Conservation (phyloP, 2,329 filamentous ascomycete genomes). For the Fusarium pseudograminearum region DNA sequence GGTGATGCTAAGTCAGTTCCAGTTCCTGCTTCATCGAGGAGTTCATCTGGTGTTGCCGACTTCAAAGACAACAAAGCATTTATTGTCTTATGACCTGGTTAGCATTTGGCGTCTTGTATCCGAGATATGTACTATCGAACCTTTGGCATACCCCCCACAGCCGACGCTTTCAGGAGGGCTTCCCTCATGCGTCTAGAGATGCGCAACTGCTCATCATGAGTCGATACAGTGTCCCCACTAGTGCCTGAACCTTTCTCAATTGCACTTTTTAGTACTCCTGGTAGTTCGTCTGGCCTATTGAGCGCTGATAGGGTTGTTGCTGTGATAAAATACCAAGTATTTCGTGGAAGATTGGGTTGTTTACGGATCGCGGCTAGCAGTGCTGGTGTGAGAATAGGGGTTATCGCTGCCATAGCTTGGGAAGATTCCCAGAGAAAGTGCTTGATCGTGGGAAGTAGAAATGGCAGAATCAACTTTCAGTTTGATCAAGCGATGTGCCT, state of each 20-base stretch:
- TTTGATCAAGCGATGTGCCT: neutral
- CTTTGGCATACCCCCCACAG: slow-evolving; percentile 46
- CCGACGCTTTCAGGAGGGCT: slow-evolving; percentile 45
- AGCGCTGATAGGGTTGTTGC: slow-evolving; percentile 43
- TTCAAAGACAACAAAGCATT: slow-evolving; percentile 44
- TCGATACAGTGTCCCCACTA: neutral
- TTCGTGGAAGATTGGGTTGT: slow-evolving; percentile 41
- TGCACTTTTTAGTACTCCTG: slow-evolving; percentile 33
- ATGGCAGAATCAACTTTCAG: neutral
- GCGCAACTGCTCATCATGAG: slow-evolving; percentile 31
- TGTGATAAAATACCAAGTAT: slow-evolving; percentile 47
- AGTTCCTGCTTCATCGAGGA: slow-evolving; percentile 31
- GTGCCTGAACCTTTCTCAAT: slow-evolving; percentile 8
- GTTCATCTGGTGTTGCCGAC: slow-evolving; percentile 40
- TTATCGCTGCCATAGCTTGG: slow-evolving; percentile 21
- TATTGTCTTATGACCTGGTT: slow-evolving; percentile 38
- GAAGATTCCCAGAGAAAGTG: neutral
- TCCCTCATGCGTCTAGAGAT: slow-evolving; percentile 43
- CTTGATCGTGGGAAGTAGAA: neutral
- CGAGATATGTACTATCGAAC: slow-evolving; percentile 2
- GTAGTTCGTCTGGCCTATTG: slow-evolving; percentile 44
- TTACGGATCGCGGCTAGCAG: slow-evolving; percentile 39
- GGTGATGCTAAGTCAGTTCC: slow-evolving; percentile 11
- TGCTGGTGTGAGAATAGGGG: slow-evolving; percentile 42
- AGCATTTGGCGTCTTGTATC: neutral